Evolutionary conservation across 2,329 filamentous ascomycete genomes (phyloP).

Genomic region (Daldinia sp.): DNA sequence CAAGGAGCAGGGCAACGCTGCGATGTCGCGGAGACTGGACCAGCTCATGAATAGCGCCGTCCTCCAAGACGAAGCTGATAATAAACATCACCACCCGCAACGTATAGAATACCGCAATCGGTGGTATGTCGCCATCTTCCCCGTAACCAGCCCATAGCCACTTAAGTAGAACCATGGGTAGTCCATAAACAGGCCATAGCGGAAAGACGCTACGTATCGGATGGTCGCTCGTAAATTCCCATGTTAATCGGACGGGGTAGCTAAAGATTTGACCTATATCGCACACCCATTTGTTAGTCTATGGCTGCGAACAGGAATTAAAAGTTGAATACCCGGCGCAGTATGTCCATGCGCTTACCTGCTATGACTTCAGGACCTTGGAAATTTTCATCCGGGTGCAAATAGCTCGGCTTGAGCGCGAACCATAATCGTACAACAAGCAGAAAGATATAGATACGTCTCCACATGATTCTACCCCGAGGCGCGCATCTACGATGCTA

Average conservation of each 20-base stretch:
- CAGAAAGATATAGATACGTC: conserved; percentile 86
- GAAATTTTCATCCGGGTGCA: conserved; percentile 99
- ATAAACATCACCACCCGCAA: conserved; percentile 92
- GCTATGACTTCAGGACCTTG: conserved; percentile 98
- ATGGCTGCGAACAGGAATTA: neutral
- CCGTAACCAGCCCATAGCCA: conserved; percentile 93
- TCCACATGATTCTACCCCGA: conserved; percentile 75
- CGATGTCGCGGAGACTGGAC: conserved; percentile 80
- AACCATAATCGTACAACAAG: conserved; percentile 92
- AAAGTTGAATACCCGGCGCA: neutral
- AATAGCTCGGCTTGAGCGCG: conserved; percentile 92
- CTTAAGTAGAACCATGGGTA: conserved; percentile 91
- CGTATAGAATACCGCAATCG: conserved; percentile 90
- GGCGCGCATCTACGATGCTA: conserved; percentile 37
- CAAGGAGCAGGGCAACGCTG: conserved; percentile 80
- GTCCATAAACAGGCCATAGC: conserved; percentile 93
- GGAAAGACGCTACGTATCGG: conserved; percentile 97
- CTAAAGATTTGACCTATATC: conserved; percentile 85
- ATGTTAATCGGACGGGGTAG: conserved; percentile 89
- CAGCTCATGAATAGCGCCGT: conserved; percentile 96
- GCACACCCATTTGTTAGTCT: conserved; percentile 32
- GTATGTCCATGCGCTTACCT: conserved; percentile 67
- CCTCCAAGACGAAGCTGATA: conserved; percentile 94
- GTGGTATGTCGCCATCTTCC: conserved; percentile 79
- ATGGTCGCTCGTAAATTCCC: conserved; percentile 91